Conservation (phyloP, 225 moss, liverwort and hornwort species). For the Pseudisothecium myosuroides region DNA sequence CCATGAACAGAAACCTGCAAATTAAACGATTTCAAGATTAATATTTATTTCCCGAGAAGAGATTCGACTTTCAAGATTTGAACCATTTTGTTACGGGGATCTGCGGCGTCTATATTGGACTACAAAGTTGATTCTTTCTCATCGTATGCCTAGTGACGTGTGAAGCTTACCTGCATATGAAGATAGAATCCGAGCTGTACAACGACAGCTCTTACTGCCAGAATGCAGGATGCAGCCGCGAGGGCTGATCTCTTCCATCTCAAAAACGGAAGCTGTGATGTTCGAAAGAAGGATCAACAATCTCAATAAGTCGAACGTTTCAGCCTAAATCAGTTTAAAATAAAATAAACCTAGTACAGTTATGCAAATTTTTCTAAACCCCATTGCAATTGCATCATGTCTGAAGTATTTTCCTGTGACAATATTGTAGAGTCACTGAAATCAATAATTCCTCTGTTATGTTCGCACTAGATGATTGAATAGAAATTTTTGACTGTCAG, state of each 20-base stretch:
- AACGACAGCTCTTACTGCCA: slow-evolving; percentile 68
- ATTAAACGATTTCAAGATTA: background rate
- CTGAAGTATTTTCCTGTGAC: background rate
- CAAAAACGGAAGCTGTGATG: slow-evolving; percentile 44
- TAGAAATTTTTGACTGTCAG: background rate
- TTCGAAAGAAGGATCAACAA: background rate
- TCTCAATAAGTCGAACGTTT: background rate
- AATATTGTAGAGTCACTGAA: background rate
- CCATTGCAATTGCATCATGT: background rate
- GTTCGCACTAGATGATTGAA: background rate
- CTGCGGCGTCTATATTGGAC: background rate
- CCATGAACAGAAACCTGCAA: slow-evolving; percentile 58
- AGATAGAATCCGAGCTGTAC: slow-evolving; percentile 80
- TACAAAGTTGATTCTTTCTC: background rate
- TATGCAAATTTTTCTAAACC: background rate
- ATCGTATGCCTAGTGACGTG: background rate
- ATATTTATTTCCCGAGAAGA: no score
- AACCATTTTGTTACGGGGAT: background rate
- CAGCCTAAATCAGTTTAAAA: no score
- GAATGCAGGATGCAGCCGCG: slow-evolving; percentile 78
- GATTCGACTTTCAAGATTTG: background rate
- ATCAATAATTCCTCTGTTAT: background rate
- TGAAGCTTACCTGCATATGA: slow-evolving; percentile 60
- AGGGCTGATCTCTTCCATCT: slow-evolving; percentile 84
- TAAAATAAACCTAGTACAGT: background rate